Evolutionary conservation across 345 rosid genomes (phyloP).

Genomic region (Nephelium lappaceum): DNA sequence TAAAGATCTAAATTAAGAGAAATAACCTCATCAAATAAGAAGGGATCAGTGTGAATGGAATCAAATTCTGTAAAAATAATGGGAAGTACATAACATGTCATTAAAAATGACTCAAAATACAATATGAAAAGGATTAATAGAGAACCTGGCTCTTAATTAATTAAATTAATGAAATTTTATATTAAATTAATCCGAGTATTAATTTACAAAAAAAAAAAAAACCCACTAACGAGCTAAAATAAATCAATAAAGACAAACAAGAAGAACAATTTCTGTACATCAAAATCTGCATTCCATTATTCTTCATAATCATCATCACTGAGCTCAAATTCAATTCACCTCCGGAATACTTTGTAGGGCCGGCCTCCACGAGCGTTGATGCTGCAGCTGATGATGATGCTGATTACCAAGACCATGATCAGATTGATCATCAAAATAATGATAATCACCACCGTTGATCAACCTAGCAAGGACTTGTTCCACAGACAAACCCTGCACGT

Average conservation of each 20-base stretch:
- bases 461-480: slow-evolving; percentile 39
- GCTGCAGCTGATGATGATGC: slow-evolving; percentile 16
- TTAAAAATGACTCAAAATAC: too few species aligned
- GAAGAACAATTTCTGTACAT: background rate
- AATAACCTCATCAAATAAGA: too few species aligned
- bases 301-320: too few species aligned
- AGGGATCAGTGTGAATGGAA: too few species aligned
- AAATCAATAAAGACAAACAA: background rate
- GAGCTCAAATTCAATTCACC: slow-evolving; percentile 26
- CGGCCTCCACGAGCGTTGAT: slow-evolving; percentile 62
- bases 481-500: slow-evolving; percentile 45
- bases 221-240: too few species aligned
- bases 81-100: too few species aligned
- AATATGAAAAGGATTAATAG: too few species aligned
- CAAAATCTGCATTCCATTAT: background rate
- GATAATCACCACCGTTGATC: slow-evolving; percentile 7
- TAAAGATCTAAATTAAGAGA: too few species aligned
- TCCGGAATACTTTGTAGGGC: slow-evolving; percentile 79
- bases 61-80: too few species aligned
- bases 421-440: background rate
- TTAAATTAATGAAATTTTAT: background rate
- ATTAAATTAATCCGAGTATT: too few species aligned
- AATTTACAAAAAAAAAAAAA: background rate
- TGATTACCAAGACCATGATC: too few species aligned
- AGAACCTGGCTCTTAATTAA: too few species aligned